Conservation (phyloP, 2,329 filamentous ascomycete genomes). For the Fusarium secorum region DNA sequence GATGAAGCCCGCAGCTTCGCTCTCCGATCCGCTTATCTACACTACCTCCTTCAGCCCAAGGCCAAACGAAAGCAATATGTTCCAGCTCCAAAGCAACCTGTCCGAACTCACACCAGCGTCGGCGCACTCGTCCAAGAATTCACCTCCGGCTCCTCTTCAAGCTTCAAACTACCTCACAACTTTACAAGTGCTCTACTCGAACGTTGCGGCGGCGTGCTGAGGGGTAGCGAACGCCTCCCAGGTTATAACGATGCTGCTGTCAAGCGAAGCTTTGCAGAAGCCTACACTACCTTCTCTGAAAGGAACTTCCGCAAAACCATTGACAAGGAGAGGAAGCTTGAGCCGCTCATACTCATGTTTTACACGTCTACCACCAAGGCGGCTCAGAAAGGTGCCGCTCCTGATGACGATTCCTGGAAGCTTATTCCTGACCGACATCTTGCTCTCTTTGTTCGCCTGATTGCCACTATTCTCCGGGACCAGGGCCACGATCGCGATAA, state of each 20-base stretch:
- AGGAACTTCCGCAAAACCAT: constrained; percentile 87
- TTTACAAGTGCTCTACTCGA: constrained; percentile 67
- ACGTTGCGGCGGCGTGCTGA: constrained; percentile 80
- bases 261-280: constrained; percentile 93
- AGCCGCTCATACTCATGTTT: constrained; percentile 94
- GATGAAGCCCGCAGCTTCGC: constrained; percentile 93
- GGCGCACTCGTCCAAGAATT: constrained; percentile 92
- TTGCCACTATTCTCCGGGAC: constrained; percentile 80
- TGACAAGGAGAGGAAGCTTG: constrained; percentile 91
- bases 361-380: constrained; percentile 92
- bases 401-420: constrained; percentile 89
- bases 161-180: constrained; percentile 64
- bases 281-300: constrained; percentile 92
- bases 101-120: constrained; percentile 74
- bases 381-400: constrained; percentile 75
- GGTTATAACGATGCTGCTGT: constrained; percentile 91
- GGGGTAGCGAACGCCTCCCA: constrained; percentile 81
- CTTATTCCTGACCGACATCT: constrained; percentile 92
- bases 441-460: constrained; percentile 89
- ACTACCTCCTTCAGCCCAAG: constrained; percentile 91
- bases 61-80: constrained; percentile 90
- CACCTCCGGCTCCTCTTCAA: constrained; percentile 57
- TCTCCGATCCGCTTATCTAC: constrained; percentile 87
- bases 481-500: constrained; percentile 86
- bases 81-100: constrained; percentile 67